Percentiles rank a stretch among this genome's conserved stretches.
phyloP scores from a whole-genome alignment of 371 early-diverging fungal genomes.

The Thermomucor indicae-seudaticae region DNA sequence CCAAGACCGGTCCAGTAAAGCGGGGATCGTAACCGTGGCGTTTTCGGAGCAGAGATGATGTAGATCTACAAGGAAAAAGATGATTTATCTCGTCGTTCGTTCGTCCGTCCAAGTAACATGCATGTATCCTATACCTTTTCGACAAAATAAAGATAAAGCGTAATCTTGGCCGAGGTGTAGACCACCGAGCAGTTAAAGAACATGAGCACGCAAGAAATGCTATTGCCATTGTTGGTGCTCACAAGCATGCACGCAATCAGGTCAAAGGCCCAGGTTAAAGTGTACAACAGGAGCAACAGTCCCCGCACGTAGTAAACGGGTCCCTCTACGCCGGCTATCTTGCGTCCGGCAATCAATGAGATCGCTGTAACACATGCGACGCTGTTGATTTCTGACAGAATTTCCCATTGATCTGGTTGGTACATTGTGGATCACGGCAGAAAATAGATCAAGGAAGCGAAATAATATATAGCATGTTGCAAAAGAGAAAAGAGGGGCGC shows the following conservation, averaged over 20 bases:
- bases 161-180: slow-evolving; percentile 39
- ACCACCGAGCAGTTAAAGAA: slow-evolving; percentile 35
- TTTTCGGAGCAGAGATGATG: slow-evolving; percentile 40
- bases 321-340: slow-evolving; percentile 41
- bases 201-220: slow-evolving; percentile 44
- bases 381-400: slow-evolving; percentile 41
- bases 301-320: slow-evolving; percentile 46
- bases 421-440: too few relatives aligned
- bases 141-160: slow-evolving; percentile 49
- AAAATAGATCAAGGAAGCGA: too few relatives aligned
- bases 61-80: slow-evolving; percentile 25
- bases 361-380: slow-evolving; percentile 47
- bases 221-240: slow-evolving; percentile 53
- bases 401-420: slow-evolving; percentile 44
- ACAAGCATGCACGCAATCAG: slow-evolving; percentile 47
- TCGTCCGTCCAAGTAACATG: background rate
- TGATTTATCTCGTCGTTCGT: background rate
- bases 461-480: too few relatives aligned
- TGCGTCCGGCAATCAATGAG: slow-evolving; percentile 53
- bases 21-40: slow-evolving; percentile 28
- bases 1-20: slow-evolving; percentile 43
- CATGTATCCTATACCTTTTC: slow-evolving; percentile 46
- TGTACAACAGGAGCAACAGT: slow-evolving; percentile 36
- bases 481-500: too few relatives aligned
- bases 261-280: slow-evolving; percentile 46